Evolutionary conservation across 2,329 filamentous ascomycete species (phyloP), one percentile per base, ranked within the genome.

Genomic region (Ophiosphaerella narmari): DNA sequence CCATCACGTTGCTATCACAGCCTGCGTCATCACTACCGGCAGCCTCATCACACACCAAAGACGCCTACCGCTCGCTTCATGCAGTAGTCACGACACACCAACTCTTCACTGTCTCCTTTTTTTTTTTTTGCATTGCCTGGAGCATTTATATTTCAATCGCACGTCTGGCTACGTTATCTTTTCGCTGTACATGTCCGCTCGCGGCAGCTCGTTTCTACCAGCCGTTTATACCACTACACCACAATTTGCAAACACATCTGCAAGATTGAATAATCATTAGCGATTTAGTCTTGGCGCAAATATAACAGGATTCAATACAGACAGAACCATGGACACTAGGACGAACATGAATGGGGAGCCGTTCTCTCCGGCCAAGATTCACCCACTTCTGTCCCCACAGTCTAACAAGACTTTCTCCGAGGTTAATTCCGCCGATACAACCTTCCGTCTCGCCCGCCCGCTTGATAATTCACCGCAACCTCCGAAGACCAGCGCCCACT

Each of bases 311-410:
- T 46, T 54, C 43, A 52, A 6, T 29, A 8, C 7, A 47, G 55
- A 50, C 55, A 44, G 50, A 46, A 61, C 50, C 37, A 69, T 69
- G 62, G 61, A 67, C 49, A 47, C 58, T 40, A 54, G 48, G 5
- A 51, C 47, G 39, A 52, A 46, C 58, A 54, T 53, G 47, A 54
- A 59, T 62, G 67, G 61, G 62, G 67, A 68, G 59, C 67, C 67
- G 59, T 68, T 65, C 48, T 62, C 61, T 56, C 63, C 69, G 54
- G 66, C 66, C 38, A 67, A 64, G 54, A 60, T 71, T 45, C 68
- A 70, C 44, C 65, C 69, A 53, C 59, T 70, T 31, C 51, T 68
- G 51, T 72, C 69, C 59, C 69, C 70, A 64, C 68, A 63, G 37
- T 37, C 60, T 43, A 50, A 56, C 44, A 53, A 52, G 46, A 60